Evolutionary conservation across 176 grass and related monocot species (phyloP), one percentile per base, ranked within the genome.

Genomic region (Miscanthus lutarioriparius): DNA sequence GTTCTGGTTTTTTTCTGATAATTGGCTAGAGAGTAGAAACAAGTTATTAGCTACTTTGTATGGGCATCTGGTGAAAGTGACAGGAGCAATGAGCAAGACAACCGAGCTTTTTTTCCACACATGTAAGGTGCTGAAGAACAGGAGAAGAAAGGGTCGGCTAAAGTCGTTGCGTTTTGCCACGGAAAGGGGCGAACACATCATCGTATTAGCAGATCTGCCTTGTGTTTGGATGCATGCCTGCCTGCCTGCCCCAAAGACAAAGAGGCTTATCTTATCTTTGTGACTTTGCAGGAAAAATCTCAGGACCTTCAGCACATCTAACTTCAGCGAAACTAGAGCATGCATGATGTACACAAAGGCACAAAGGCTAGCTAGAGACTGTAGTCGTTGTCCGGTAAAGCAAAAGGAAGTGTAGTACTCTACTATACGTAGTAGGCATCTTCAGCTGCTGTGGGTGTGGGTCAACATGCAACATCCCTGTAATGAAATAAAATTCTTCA

Each of bases 261-360:
- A 63, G 59, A 26, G 59, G 39, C 69, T 44, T 44, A 72, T 27
- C 78, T 77, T 51, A 17, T 82, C 83, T 89, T 70, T 76, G 64
- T 15, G 83, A 14, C 78, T 78, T 90, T 87, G 19, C 27, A 75
- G 80, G 84, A 90, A 90, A 87, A 79, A 83, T 83, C 80, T 69
- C 32, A 62, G 68, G 26, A 79, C 43, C 67, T 90, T 90, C 79
- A 59, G 72, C 58, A 44, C 56, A 49, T 66, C 41, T 66, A 78
- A 20, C 74, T 20, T 67, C 67, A n/a, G 13, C 38, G 85, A 90
- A 85, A 67, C 39, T 76, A 53, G 49, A 56, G 48, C 72, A 32
- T 81, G 78, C 39, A 26, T 62, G 58, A 26, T 62, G 58, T 10
- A 10, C 56, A 61, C 19, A 25, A 25, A 47, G n/a, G 58, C 48